A percentile compares a stretch with the other conserved stretches of the same genome.
Conservation (phyloP, 345 rosid genomes). For the Gossypium ekmanianum region DNA sequence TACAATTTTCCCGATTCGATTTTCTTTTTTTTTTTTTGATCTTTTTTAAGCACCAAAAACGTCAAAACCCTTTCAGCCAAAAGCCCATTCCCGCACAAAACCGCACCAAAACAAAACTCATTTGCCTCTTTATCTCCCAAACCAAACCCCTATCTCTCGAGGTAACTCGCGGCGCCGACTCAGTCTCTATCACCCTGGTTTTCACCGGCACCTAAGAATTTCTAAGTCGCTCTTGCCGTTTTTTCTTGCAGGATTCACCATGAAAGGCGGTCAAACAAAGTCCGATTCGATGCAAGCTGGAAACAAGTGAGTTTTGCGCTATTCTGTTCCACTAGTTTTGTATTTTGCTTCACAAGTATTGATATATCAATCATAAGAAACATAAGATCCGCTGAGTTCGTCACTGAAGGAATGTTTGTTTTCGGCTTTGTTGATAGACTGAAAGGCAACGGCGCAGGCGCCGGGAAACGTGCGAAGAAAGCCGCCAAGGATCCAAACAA, state of each 20-base stretch:
- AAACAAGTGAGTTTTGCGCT: constrained; percentile 32
- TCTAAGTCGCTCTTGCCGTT: constrained; percentile 19
- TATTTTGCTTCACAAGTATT: neutral
- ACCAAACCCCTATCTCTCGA: constrained; percentile 24
- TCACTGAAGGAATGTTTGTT: neutral
- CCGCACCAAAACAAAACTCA: neutral
- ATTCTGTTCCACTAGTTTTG: neutral
- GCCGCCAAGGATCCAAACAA: constrained; percentile 79
- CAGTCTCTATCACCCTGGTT: constrained; percentile 21
- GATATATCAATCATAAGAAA: neutral
- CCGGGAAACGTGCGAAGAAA: constrained; percentile 44
- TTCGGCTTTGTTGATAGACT: constrained; percentile 33
- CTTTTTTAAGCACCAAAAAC: neutral
- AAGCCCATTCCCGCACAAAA: neutral
- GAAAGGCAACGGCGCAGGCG: constrained; percentile 40
- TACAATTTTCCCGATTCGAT: constrained; percentile 13
- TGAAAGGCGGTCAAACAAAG: constrained; percentile 64
- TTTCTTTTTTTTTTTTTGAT: neutral
- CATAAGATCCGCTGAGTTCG: neutral
- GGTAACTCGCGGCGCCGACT: constrained; percentile 32
- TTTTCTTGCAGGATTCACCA: constrained; percentile 41
- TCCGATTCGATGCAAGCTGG: constrained; percentile 33
- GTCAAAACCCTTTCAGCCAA: constrained; percentile 14
- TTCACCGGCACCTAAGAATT: constrained; percentile 11
- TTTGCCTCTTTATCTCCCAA: constrained; percentile 21